Evolutionary conservation across 192 early-diverging fungal genomes (phyloP), one percentile per base, ranked within the genome.

Genomic region (Phycomyces nitens): DNA sequence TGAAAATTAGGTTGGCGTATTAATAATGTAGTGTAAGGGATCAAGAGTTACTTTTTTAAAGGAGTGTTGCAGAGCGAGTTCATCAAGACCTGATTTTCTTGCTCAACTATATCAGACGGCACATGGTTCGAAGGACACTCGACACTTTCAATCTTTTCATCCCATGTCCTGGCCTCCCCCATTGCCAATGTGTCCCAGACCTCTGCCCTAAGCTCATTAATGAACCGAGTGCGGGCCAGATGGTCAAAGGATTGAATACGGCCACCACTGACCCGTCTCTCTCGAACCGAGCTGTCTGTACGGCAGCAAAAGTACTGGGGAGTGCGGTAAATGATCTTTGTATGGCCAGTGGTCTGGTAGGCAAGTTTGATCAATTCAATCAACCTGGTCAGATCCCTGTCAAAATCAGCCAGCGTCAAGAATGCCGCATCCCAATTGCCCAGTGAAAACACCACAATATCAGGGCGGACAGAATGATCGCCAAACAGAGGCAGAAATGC

Each of bases 231-330:
- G 47, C 64, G 54, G 59, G 70, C 49, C 41, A 58, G 27, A 22
- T 47, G n/a, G 60, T 59, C 56, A 75, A 66, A 67, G 58, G 73
- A 40, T 56, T 72, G 56, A 51, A 72, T 40, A 39, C 62, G 42
- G 26, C 64, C 20, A 52, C 77, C 51, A 63, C 64, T 47, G 54
- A 68, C 68, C 24, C 49, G 44, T 20, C 82, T 66, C 11, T 50
- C 27, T 10, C 67, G 53, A 9, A 34, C 34, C 3, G 69, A 62
- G 3, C 38, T 18, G 34, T 84, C 82, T 0, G 71, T 58, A 42
- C 68, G 68, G 56, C 82, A 84, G 63, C 82, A 84, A 64, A 67
- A 77, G 66, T 81, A 80, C 64, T 84, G 82, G 0, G 79, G 72
- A 0, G 80, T 71, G 43, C 82, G 80, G 23, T 81, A 68, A 2